Base-by-base conservation (phyloP, 2,329 filamentous ascomycete genomes). In the Setomelanomma holmii region DNA sequence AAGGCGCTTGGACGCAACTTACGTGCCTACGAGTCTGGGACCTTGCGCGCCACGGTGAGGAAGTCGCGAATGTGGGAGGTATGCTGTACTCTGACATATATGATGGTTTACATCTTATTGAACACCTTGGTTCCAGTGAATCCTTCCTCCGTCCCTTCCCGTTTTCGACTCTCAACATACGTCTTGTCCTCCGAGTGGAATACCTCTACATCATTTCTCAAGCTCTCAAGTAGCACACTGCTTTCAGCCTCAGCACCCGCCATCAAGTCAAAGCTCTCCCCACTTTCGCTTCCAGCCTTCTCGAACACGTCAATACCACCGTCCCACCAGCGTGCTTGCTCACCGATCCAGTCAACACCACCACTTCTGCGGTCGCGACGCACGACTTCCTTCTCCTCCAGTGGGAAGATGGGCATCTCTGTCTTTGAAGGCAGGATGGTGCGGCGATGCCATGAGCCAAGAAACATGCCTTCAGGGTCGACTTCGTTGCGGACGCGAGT, bases 391-490 rank as follows among this genome's bases (percentile, higher is more conserved):
- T 78, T 76, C 49, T 80, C 78, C 53, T 79, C 74, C 4, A 74
- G 62, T 2, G 76, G 61, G 19, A 75, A 67, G 0, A 67, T 36
- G 7, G 72, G 67, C 6, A 69, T 40, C 20, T 73, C 64, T 1
- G 57, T 52, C 24, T 63, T 65, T 3, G 66, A 49, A 0, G 73
- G 73, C 1, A 75, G 61, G n/a, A 77, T 60, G 1, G 68, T 73
- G 45, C 88, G 83, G 22, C 89, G 82, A 75, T 97, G 91, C 93
- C 93, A 99, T 42, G 92, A 87, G 2, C 93, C 93, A 12, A 93
- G 81, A 75, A 96, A 96, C 84, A 96, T 88, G 50, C 91, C 91
- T 55, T 92, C 86, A 0, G 89, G 88, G 68, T 96, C 91, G 27
- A 85, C 86, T 45, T 86, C 80, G 53, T 88, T 81, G 46, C 92